Evolutionary conservation across 768 basidiomycete species (phyloP), one percentile per base, ranked within the genome.

Genomic region (Tylopilus balloui): DNA sequence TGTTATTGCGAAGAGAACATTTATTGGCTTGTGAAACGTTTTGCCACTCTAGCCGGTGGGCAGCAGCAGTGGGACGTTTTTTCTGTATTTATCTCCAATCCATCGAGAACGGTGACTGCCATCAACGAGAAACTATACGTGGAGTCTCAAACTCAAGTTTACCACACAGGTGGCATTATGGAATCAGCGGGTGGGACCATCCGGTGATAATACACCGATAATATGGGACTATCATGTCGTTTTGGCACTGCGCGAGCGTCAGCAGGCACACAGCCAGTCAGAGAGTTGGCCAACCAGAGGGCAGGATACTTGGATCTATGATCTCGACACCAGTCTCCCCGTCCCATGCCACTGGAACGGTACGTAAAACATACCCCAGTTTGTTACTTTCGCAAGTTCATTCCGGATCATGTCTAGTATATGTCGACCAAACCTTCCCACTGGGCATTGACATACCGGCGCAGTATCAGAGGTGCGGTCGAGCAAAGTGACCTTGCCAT

Each of bases 191-290:
- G 68, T 66, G 23, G 71, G 73, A 12, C 51, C 51, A 14, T 58
- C 65, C 14, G 60, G 55, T 24, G 67, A 66, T 29, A 55, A 66
- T 29, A 55, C 46, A 3, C 65, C 76, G 35, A 75, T 86, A 17
- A 65, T 87, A 35, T 88, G 85, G 85, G 86, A 88, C 61, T 88
- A 88, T 65, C 86, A 88, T 58, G 84, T 83, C 55, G 65, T 88
- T 35, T 73, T 85, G 12, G 61, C 79, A 39, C 68, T 87, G 25
- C 73, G 72, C 35, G 66, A 71, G 49, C 71, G 59, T 25, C 29
- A 40, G 12, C 45, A 39, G 28, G 11, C 12, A 27, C 23, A 36
- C 34, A 42, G 31, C 48, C 44, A 32, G 40, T 37, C 36, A 14
- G 42, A 23, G 47, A 42, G n/a, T 36, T 37, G 27, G 13, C 40